Conservation (phyloP, 768 basidiomycete species). For the Butyriboletus loyo region DNA sequence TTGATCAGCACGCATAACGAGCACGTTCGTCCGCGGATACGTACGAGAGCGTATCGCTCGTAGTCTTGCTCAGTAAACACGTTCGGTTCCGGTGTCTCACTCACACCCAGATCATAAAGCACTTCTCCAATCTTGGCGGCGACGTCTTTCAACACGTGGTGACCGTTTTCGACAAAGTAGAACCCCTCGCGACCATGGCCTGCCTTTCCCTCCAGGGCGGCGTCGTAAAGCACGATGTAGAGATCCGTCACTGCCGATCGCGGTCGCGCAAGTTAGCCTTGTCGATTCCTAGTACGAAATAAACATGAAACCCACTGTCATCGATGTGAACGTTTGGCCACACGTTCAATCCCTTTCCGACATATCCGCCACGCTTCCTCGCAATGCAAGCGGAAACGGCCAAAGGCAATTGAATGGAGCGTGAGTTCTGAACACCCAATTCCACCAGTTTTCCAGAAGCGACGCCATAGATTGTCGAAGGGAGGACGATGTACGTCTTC, state of each 20-base stretch:
- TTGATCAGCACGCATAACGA: neutral
- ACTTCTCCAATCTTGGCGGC: conserved; percentile 39
- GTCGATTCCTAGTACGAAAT: neutral
- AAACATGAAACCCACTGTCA: conserved; percentile 30
- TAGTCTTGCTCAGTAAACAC: conserved; percentile 36
- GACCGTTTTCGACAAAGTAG: conserved; percentile 54
- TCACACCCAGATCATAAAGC: conserved; percentile 16
- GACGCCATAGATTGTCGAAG: conserved; percentile 59
- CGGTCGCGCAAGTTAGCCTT: neutral
- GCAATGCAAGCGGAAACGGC: conserved; percentile 43
- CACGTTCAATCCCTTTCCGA: conserved; percentile 57
- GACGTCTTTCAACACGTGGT: conserved; percentile 46
- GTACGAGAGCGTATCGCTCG: conserved; percentile 1
- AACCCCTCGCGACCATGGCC: conserved; percentile 42
- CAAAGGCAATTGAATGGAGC: conserved; percentile 55
- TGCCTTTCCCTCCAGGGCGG: conserved; percentile 21
- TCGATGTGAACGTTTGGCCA: conserved; percentile 61
- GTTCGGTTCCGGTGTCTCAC: conserved; percentile 33
- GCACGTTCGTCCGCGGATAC: neutral
- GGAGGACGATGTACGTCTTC: conserved; percentile 44
- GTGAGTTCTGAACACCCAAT: conserved; percentile 39
- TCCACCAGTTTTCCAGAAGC: conserved; percentile 49
- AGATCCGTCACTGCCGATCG: conserved; percentile 32
- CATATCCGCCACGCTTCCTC: conserved; percentile 54
- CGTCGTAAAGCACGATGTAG: conserved; percentile 44